Conservation (phyloP, 495 filamentous ascomycete species). For the Daldinia concentrica region DNA sequence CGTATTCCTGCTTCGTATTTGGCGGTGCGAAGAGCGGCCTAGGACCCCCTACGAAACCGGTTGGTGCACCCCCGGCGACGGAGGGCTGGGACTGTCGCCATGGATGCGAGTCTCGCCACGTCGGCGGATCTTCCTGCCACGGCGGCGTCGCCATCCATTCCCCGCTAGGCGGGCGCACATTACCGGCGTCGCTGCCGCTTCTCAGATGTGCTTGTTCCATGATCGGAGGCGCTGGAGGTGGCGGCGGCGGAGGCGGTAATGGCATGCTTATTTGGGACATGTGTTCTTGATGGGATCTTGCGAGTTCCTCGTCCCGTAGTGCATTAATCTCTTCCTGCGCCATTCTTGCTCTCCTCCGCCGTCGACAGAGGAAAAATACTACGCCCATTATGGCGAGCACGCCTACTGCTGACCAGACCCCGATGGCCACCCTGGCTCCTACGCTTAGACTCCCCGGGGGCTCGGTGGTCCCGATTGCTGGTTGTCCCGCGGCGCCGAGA, state of each 20-base stretch:
- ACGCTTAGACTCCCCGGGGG: slow-evolving; percentile 22
- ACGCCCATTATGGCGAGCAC: slow-evolving; percentile 19
- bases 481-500: slow-evolving; percentile 17
- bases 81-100: slow-evolving; percentile 36
- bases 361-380: slow-evolving; percentile 30
- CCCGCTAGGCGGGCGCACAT: slow-evolving; percentile 26
- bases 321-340: slow-evolving; percentile 25
- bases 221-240: background rate
- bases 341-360: slow-evolving; percentile 19
- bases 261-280: slow-evolving; percentile 26
- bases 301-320: slow-evolving; percentile 36
- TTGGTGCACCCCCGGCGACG: slow-evolving; percentile 15
- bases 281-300: slow-evolving; percentile 5
- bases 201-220: slow-evolving; percentile 25
- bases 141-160: slow-evolving; percentile 39
- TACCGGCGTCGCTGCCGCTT: background rate
- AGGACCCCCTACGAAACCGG: background rate
- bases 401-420: slow-evolving; percentile 34
- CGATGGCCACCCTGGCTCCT: slow-evolving; percentile 35
- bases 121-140: slow-evolving; percentile 37
- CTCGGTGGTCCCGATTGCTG: slow-evolving; percentile 28
- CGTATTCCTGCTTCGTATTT: background rate
- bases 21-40: slow-evolving; percentile 11
- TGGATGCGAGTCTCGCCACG: slow-evolving; percentile 40
- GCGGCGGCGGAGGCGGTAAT: background rate